A percentile compares a stretch with the other conserved stretches of the same genome.
Conservation (phyloP, 306 rosid species). For the Trifolium subterraneum region DNA sequence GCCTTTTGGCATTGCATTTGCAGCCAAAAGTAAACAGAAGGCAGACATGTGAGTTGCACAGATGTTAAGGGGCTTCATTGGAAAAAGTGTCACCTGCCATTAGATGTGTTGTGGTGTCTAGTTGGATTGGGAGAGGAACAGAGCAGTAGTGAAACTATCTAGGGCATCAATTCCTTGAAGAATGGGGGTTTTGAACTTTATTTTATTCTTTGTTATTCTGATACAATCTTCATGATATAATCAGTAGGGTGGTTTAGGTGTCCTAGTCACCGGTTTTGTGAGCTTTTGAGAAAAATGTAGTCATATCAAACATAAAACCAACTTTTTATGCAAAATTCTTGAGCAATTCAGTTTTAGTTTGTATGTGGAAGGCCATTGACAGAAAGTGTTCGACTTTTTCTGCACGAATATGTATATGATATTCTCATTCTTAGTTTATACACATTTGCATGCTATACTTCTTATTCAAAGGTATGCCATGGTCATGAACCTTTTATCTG, state of each 20-base stretch:
- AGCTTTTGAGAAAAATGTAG: not conserved
- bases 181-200: constrained; percentile 6
- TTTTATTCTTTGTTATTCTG: constrained; percentile 1
- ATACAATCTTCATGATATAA: not conserved
- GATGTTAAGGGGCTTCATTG: not conserved
- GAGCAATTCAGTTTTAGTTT: constrained; percentile 2
- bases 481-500: constrained; percentile 35
- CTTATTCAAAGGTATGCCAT: constrained; percentile 7
- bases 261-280: constrained; percentile 6
- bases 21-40: constrained; percentile 9
- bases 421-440: not conserved
- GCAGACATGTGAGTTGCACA: not conserved
- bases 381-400: constrained; percentile 25
- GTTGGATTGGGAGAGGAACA: not conserved
- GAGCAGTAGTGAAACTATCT: constrained; percentile 15
- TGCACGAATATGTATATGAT: not conserved
- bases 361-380: not conserved
- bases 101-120: not conserved
- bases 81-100: constrained; percentile 5
- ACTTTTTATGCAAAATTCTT: not conserved
- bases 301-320: not conserved
- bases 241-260: constrained; percentile 20
- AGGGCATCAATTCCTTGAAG: constrained; percentile 17
- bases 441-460: constrained; percentile 22
- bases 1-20: not conserved